These are phyloP conservation scores for Solanum peruvianum DNA, from an alignment of 257 asterid genomes.

Conservation along the genomic window DNA sequence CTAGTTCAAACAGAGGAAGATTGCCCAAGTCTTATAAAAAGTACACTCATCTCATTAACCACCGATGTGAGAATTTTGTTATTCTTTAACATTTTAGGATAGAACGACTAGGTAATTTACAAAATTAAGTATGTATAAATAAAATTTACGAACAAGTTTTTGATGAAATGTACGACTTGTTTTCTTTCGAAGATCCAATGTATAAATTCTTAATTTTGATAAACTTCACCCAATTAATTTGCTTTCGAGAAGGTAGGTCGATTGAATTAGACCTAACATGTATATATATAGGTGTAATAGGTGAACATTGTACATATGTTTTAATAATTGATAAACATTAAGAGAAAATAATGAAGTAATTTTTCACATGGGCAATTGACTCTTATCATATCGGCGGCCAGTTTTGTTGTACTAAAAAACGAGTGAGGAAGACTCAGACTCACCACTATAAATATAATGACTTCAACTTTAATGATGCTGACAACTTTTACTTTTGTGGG, in stretches of 20 bases:
- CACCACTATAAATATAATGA: background rate
- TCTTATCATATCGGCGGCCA: background rate
- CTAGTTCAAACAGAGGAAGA: too few relatives aligned
- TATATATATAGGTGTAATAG: background rate
- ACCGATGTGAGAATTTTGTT: too few relatives aligned
- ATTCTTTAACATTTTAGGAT: too few relatives aligned
- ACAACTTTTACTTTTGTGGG: background rate
- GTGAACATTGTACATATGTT: background rate
- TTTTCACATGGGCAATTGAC: background rate
- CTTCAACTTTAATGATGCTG: background rate
- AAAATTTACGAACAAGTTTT: too few relatives aligned
- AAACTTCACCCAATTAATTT: background rate
- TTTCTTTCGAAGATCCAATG: too few relatives aligned
- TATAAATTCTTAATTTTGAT: background rate
- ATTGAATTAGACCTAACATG: background rate
- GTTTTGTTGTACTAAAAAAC: background rate
- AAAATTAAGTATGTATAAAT: too few relatives aligned
- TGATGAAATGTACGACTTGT: too few relatives aligned
- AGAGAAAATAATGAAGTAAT: background rate
- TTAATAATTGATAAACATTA: background rate
- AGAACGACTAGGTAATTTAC: too few relatives aligned
- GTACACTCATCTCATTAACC: too few relatives aligned
- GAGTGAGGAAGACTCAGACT: background rate
- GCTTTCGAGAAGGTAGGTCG: background rate
- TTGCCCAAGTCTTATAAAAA: too few relatives aligned